These are phyloP conservation scores for Phytopythium vexans DNA, from an alignment of 352 stramenopile species.

Conservation along the genomic window DNA sequence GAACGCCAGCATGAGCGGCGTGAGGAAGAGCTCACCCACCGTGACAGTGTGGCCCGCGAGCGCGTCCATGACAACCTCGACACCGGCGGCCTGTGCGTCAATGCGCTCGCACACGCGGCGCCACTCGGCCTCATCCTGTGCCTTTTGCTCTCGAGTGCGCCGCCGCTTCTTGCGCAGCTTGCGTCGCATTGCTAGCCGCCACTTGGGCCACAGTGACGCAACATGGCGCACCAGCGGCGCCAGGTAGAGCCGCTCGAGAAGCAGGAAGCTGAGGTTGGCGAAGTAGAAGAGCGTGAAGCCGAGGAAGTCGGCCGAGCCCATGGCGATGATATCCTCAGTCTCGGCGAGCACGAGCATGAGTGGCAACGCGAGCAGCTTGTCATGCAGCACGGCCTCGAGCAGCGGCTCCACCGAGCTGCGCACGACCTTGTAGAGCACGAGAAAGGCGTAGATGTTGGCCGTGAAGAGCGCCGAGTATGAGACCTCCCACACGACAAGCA, in stretches of 20 bases:
- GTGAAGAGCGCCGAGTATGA: conserved; percentile 94
- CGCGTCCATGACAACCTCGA: conserved; percentile 92
- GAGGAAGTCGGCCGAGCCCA: conserved; percentile 94
- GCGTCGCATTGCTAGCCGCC: conserved; percentile 84
- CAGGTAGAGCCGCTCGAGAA: conserved; percentile 94
- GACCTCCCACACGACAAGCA: conserved; percentile 96
- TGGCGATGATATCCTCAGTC: conserved; percentile 93
- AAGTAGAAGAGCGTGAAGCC: conserved; percentile 95
- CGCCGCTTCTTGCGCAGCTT: conserved; percentile 71
- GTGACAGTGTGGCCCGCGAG: conserved; percentile 90
- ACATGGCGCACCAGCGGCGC: conserved; percentile 84
- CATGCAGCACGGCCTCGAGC: conserved; percentile 84
- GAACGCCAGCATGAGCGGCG: conserved; percentile 85
- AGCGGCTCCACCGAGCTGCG: conserved; percentile 81
- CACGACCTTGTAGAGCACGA: conserved; percentile 90
- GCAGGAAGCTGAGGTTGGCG: conserved; percentile 89
- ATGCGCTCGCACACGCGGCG: conserved; percentile 93
- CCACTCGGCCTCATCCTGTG: conserved; percentile 90
- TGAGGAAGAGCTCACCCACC: conserved; percentile 85
- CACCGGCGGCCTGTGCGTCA: conserved; percentile 89
- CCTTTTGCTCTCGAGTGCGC: conserved; percentile 91
- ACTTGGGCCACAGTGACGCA: conserved; percentile 87
- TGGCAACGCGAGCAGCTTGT: conserved; percentile 90
- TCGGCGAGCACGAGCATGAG: conserved; percentile 89
- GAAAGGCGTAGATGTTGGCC: conserved; percentile 88